phyloP scores from a whole-genome alignment of 768 basidiomycete genomes.

The Boletus sensibilis region DNA sequence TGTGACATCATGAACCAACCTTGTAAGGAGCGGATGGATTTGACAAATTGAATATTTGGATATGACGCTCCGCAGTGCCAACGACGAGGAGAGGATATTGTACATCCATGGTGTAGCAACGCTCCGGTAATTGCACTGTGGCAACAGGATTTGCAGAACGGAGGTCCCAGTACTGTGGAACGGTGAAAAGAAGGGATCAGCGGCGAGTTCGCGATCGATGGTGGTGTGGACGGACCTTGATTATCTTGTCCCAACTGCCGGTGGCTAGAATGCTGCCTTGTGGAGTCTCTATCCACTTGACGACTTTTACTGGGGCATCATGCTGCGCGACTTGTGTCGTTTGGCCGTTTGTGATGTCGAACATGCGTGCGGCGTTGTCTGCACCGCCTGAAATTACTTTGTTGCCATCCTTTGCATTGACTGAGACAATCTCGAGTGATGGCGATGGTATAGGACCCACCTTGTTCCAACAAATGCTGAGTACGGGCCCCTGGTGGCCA shows the following conservation, averaged over 20 bases:
- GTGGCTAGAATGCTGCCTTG: conserved; percentile 80
- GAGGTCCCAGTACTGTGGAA: conserved; percentile 86
- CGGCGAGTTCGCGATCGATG: not conserved
- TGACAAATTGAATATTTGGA: conserved; percentile 84
- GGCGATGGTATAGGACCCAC: conserved; percentile 36
- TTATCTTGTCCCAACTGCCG: conserved; percentile 96
- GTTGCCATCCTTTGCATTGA: conserved; percentile 66
- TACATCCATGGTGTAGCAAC: conserved; percentile 86
- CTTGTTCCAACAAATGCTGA: conserved; percentile 90
- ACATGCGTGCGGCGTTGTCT: conserved; percentile 94
- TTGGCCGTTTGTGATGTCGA: conserved; percentile 83
- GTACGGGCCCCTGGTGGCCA: conserved; percentile 83
- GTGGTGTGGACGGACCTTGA: conserved; percentile 61
- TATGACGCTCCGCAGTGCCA: conserved; percentile 89
- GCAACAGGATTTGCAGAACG: conserved; percentile 73
- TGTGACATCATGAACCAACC: conserved; percentile 39
- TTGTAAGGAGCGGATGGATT: conserved; percentile 80
- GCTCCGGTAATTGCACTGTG: conserved; percentile 80
- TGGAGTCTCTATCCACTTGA: conserved; percentile 77
- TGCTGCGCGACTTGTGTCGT: conserved; percentile 84
- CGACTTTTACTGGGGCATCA: conserved; percentile 82
- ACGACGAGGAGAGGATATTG: conserved; percentile 85
- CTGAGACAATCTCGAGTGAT: conserved; percentile 8
- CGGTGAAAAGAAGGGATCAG: not conserved
- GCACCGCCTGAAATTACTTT: conserved; percentile 91